A percentile compares a stretch with the other conserved stretches of the same genome.
Evolutionary conservation across 2,329 filamentous ascomycete genomes (phyloP).

Genomic region (Fusarium compactum): DNA sequence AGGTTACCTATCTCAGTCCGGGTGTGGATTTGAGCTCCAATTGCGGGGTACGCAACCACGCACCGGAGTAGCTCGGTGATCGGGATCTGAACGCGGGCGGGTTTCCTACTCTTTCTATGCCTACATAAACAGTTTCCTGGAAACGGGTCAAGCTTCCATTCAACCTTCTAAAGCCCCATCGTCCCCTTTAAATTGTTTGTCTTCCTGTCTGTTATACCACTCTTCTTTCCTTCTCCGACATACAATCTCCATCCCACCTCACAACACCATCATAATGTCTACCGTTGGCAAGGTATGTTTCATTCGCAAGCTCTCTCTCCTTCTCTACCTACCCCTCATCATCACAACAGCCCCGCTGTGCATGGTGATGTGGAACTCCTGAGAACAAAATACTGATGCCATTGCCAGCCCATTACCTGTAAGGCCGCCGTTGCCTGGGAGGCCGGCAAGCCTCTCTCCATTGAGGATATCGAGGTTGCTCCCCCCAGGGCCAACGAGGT

Average conservation of each 20-base stretch:
- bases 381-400: slow-evolving; percentile 32
- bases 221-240: slow-evolving; percentile 26
- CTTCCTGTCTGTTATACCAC: slow-evolving; percentile 25
- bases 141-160: slow-evolving; percentile 9
- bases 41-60: slow-evolving; percentile 45
- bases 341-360: slow-evolving; percentile 41
- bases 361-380: slow-evolving; percentile 9
- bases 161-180: slow-evolving; percentile 27
- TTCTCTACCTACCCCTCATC: slow-evolving; percentile 33
- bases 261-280: slow-evolving; percentile 55
- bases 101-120: slow-evolving; percentile 37
- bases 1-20: slow-evolving; percentile 43
- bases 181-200: slow-evolving; percentile 25
- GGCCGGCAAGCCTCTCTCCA: slow-evolving; percentile 86
- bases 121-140: slow-evolving; percentile 42
- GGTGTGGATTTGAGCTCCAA: slow-evolving; percentile 44
- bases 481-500: slow-evolving; percentile 94
- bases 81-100: slow-evolving; percentile 43
- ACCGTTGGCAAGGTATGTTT: slow-evolving; percentile 65
- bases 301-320: slow-evolving; percentile 3
- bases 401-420: slow-evolving; percentile 85
- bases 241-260: slow-evolving; percentile 24
- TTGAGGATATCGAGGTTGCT: slow-evolving; percentile 93
- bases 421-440: slow-evolving; percentile 99
- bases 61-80: slow-evolving; percentile 48